A percentile compares a stretch with the other conserved stretches of the same genome.
phyloP scores from a whole-genome alignment of 768 basidiomycete species.

The Podaxis pistillaris region DNA sequence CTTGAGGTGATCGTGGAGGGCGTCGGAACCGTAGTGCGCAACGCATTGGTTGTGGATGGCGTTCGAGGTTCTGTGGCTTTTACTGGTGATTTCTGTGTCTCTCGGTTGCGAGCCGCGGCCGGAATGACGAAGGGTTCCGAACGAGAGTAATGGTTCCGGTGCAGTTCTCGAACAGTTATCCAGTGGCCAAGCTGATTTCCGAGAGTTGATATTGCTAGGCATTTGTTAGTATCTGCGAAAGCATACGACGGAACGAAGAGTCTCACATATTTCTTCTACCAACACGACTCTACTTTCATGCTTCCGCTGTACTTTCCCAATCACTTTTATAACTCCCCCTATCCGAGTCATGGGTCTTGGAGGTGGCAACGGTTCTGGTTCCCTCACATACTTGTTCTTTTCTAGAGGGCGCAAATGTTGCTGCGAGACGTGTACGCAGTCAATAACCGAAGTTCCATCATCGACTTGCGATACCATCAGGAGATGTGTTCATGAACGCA shows the following conservation, averaged over 20 bases:
- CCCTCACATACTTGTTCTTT: conserved; percentile 16
- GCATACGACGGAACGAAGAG: neutral
- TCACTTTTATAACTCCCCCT: conserved; percentile 45
- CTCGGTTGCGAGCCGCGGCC: conserved; percentile 8
- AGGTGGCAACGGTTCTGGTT: conserved; percentile 14
- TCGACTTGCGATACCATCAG: conserved; percentile 50
- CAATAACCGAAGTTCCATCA: conserved; percentile 73
- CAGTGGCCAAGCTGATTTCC: conserved; percentile 56
- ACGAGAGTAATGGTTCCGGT: conserved; percentile 48
- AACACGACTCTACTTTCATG: conserved; percentile 41
- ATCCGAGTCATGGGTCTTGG: conserved; percentile 40
- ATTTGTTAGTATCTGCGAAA: conserved; percentile 4
- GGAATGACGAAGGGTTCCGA: conserved; percentile 53
- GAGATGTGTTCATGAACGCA: neutral
- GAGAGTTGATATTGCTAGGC: conserved; percentile 44
- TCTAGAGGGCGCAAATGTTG: conserved; percentile 20
- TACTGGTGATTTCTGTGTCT: neutral
- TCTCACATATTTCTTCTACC: conserved; percentile 52
- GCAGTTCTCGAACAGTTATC: conserved; percentile 49
- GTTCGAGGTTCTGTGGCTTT: conserved; percentile 7
- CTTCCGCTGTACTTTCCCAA: conserved; percentile 43
- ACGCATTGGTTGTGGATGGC: conserved; percentile 7
- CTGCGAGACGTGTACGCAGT: conserved; percentile 50
- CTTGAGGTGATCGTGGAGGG: conserved; percentile 23
- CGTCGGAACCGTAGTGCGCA: conserved; percentile 16